Base-by-base conservation (phyloP, 2,329 filamentous ascomycete species). In the Arthrobotrys entomopaga region DNA sequence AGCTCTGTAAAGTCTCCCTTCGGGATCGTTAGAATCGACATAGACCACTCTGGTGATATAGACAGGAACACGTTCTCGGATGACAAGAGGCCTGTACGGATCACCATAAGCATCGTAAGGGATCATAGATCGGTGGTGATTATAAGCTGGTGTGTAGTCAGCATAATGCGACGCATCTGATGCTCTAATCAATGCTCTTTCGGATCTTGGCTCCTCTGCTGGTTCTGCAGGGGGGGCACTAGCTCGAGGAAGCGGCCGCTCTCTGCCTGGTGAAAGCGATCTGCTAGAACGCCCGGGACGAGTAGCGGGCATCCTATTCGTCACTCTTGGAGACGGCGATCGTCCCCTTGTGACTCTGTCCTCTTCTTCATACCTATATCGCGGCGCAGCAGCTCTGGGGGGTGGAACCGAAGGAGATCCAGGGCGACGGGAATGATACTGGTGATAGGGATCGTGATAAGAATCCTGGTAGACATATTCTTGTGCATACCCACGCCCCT, bases 341-440 rank as follows among this genome's bases (percentile, higher is more conserved):
- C 69, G 61, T 22, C 69, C 69, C 24, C 69, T 46, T 15, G 69
- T 40, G 2, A 38, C 61, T 61, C 42, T 65, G 34, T 73, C 69
- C 57, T 73, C 69, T 16, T 73, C 60, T 56, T 73, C 69, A 38
- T 61, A 73, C 56, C 69, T 65, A 19, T 73, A 73, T 46, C 64
- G 61, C 1, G 61, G 56, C 46, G 48, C 24, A 11, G 40, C 16
- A 1, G 24, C 48, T 26, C 61, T 54, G 4, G 19, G 60, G 46
- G 29, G 34, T 46, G 61, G 67, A 15, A 54, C 60, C 2, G 66
- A 13, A 40, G 34, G 61, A 1, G 61, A 61, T 2, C 61, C 61
- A 38, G 49, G n/a, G 54, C 69, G 60, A 22, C 56, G 69, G 53
- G 48, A 8, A 24, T 22, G 63, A 29, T 73, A 73, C 15, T 54